Base-by-base conservation (phyloP, 2,329 filamentous ascomycete species). In the Exophiala dermatitidis region DNA sequence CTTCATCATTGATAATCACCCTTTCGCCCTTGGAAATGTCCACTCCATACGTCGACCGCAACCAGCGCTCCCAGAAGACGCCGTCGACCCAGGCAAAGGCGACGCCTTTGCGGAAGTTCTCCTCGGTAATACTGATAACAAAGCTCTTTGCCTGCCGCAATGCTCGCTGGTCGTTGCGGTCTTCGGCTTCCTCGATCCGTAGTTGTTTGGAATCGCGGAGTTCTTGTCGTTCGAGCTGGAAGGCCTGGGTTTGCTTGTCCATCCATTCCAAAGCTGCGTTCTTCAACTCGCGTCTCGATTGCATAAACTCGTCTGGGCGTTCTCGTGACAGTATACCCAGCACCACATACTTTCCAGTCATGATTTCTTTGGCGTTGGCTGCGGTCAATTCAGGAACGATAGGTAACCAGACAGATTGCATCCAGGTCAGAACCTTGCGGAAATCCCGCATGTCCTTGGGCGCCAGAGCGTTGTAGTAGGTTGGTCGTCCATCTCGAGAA, bases 81-180 rank as follows among this genome's bases (percentile, higher is more conserved):
- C 90, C 90, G 67, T 98, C 93, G 8, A 97, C 89, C 93, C 93
- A 98, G 8, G 93, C 93, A 70, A 98, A 98, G 5, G 83, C 82
- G 40, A 97, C 90, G 67, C 95, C 87, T 69, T 91, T 95, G 63
- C 85, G 85, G 66, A 90, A 84, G 48, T 88, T 81, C 19, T 64
- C 62, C 66, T 86, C 86, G 63, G 91, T 86, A 82, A 96, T 94
- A 63, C 90, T 88, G 67, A 98, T 90, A 32, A 84, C 83, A 66
- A 95, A 95, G 60, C 82, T 85, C 77, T 98, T 98, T 34, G 93
- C 94, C 41, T 86, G 80, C 36, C 89, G 80, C 54, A 96, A 72
- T 7, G 88, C 91, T 48, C 90, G 83, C 69, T 96, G 84, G 67
- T 98, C 93, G 63, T 88, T 85, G 46, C 90, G 86, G 68, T 96